These are phyloP conservation scores for Trametes maxima DNA, from an alignment of 768 basidiomycete species.

Conservation along the genomic window DNA sequence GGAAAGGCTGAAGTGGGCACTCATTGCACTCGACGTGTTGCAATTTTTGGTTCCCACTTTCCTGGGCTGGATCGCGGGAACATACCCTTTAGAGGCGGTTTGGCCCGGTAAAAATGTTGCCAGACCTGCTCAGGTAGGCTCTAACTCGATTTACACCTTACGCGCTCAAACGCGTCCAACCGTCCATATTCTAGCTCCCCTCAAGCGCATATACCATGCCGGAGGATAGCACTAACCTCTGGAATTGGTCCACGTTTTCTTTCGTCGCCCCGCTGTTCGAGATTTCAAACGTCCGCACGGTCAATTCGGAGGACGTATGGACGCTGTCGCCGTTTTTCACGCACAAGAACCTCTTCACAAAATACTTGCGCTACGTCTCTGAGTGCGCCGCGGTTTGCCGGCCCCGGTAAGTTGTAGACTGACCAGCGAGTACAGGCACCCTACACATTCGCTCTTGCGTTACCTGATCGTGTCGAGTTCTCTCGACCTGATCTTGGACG, in stretches of 20 bases:
- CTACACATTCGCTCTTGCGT: conserved; percentile 57
- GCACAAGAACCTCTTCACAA: conserved; percentile 68
- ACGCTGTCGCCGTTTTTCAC: conserved; percentile 65
- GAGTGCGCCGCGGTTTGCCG: conserved; percentile 32
- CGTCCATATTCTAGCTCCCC: conserved; percentile 43
- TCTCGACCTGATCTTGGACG: conserved; percentile 63
- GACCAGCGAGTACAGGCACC: conserved; percentile 41
- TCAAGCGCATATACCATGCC: conserved; percentile 55
- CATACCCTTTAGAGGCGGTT: conserved; percentile 51
- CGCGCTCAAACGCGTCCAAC: neutral
- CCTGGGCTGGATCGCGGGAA: conserved; percentile 56
- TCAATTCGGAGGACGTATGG: conserved; percentile 57
- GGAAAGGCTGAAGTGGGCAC: conserved; percentile 8
- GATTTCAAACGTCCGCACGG: conserved; percentile 51
- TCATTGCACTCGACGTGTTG: conserved; percentile 31
- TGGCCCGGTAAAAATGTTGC: conserved; percentile 54
- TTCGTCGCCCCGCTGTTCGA: conserved; percentile 65
- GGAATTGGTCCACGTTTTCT: conserved; percentile 66
- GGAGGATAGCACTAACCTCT: conserved; percentile 64
- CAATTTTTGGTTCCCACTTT: conserved; percentile 39
- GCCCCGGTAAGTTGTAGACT: neutral
- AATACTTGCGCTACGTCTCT: conserved; percentile 55
- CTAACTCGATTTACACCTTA: neutral
- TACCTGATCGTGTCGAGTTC: conserved; percentile 71
- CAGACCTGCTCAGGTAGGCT: conserved; percentile 44